Evolutionary conservation across 257 asterid genomes (phyloP).

Genomic region (Nicotiana sylvestris): DNA sequence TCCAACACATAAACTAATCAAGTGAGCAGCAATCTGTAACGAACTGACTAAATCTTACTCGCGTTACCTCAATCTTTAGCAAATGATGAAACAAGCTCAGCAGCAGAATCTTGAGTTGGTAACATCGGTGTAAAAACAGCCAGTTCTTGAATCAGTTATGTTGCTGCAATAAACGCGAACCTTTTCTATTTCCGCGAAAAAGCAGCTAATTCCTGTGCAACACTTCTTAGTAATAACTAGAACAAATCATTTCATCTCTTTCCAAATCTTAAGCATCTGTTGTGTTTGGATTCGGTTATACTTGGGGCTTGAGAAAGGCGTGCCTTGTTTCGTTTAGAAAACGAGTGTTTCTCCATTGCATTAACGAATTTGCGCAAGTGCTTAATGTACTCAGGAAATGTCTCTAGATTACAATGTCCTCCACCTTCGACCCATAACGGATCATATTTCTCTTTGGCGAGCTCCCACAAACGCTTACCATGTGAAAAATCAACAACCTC

Average conservation of each 20-base stretch:
- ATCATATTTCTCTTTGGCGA: constrained; percentile 88
- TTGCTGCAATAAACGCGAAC: not conserved
- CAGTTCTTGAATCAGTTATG: constrained; percentile 8
- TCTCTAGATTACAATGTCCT: constrained; percentile 97
- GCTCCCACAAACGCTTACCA: constrained; percentile 95
- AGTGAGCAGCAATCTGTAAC: constrained; percentile 9
- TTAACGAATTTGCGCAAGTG: constrained; percentile 70
- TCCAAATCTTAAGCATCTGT: constrained; percentile 74
- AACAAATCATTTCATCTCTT: constrained; percentile 34
- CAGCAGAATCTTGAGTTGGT: constrained; percentile 7
- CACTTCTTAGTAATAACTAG: not conserved
- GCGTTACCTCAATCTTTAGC: not conserved
- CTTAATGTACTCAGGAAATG: constrained; percentile 83
- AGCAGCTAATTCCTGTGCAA: not conserved
- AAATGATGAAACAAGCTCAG: not conserved
- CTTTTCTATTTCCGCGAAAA: not conserved
- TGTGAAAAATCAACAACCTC: constrained; percentile 90
- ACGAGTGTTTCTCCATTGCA: constrained; percentile 87
- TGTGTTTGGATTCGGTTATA: constrained; percentile 51
- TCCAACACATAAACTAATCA: not conserved
- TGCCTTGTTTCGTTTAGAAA: constrained; percentile 52
- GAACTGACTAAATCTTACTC: not conserved
- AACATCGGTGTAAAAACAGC: not conserved
- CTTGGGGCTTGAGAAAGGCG: constrained; percentile 26
- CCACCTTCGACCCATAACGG: constrained; percentile 96